Evolutionary conservation across 441 rosid genomes (phyloP).

Genomic region (Croton laevigatus): DNA sequence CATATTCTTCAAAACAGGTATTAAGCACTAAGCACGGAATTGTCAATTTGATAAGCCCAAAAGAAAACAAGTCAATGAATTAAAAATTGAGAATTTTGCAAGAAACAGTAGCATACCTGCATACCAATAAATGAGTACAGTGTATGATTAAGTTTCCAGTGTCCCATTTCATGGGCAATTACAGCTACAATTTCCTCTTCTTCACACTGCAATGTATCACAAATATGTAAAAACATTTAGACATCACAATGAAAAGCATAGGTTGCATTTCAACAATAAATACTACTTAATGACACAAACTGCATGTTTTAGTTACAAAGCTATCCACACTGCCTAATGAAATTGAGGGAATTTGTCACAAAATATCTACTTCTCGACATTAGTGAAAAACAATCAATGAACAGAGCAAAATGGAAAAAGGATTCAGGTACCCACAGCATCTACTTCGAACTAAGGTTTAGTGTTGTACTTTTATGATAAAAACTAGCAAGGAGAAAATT

Average conservation of each 20-base stretch:
- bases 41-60: neutral
- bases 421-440: too few species aligned
- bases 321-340: neutral
- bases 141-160: slow-evolving; percentile 98
- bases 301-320: neutral
- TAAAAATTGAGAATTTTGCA: neutral
- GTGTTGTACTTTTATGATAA: too few species aligned
- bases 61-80: neutral
- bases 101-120: slow-evolving; percentile 45
- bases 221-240: neutral
- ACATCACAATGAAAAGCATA: slow-evolving; percentile 3
- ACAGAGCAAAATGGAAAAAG: too few species aligned
- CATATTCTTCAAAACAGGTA: neutral
- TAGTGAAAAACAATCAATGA: too few species aligned
- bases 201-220: slow-evolving; percentile 63
- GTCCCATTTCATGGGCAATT: slow-evolving; percentile 96
- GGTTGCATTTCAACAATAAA: neutral
- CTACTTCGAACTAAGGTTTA: too few species aligned
- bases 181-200: slow-evolving; percentile 95
- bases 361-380: too few species aligned
- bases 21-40: neutral
- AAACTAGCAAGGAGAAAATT: neutral
- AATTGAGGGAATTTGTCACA: neutral
- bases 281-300: neutral
- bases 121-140: slow-evolving; percentile 84